These are phyloP conservation scores for Termitomyces heimii DNA, from an alignment of 768 basidiomycete species.

Conservation along the genomic window DNA sequence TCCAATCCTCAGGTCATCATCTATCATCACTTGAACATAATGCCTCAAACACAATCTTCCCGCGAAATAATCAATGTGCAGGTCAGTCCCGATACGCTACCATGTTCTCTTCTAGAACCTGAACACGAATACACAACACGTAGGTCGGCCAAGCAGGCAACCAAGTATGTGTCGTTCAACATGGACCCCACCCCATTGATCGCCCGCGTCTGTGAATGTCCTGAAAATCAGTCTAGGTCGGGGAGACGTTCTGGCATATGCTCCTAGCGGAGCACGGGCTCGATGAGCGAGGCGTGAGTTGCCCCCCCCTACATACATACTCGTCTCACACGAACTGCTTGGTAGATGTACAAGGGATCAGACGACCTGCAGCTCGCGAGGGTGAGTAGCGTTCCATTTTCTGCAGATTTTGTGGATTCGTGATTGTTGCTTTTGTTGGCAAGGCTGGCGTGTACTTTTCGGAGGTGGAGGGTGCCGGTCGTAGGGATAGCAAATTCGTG, in stretches of 20 bases:
- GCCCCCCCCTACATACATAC: neutral
- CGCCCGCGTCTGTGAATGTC: slow-evolving; percentile 50
- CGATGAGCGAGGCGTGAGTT: slow-evolving; percentile 58
- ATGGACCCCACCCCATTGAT: slow-evolving; percentile 34
- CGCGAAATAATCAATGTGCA: slow-evolving; percentile 4
- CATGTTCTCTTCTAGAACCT: no score
- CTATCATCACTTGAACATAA: neutral
- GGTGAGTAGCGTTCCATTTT: slow-evolving; percentile 33
- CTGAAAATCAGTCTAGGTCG: slow-evolving; percentile 38
- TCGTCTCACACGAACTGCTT: slow-evolving; percentile 1
- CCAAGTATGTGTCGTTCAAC: slow-evolving; percentile 25
- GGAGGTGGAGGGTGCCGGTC: slow-evolving; percentile 48
- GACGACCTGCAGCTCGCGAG: slow-evolving; percentile 72
- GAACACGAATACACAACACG: no score
- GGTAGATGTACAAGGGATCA: slow-evolving; percentile 62
- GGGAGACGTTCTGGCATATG: slow-evolving; percentile 87
- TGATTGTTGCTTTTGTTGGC: no score
- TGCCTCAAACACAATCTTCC: neutral
- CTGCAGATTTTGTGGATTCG: neutral
- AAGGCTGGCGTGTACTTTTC: slow-evolving; percentile 82
- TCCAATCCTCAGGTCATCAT: no score
- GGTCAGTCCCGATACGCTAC: no score
- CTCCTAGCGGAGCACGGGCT: slow-evolving; percentile 85
- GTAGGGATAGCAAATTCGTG: slow-evolving; percentile 65
- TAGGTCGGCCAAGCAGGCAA: slow-evolving; percentile 71